Base-by-base conservation (phyloP, 2,329 filamentous ascomycete genomes). In the Cercospora citrullina region DNA sequence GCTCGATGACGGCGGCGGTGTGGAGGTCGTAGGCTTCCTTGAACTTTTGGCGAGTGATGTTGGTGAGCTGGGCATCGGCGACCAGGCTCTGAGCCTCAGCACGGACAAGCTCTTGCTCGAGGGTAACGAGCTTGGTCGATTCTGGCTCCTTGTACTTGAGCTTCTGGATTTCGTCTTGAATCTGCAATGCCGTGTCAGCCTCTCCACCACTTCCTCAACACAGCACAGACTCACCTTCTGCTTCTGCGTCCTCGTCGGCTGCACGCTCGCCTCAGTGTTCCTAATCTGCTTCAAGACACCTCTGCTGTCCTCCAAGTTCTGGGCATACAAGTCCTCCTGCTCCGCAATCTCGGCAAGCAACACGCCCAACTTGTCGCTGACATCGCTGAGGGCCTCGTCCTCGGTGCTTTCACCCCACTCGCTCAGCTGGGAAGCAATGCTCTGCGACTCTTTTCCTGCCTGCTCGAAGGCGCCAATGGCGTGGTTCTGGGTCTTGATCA, bases 81-180 rank as follows among this genome's bases (percentile, higher is more conserved):
- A 99, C 95, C 68, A 99, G 82, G 76, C 93, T 96, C 84, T 98
- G 94, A 3, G 95, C 95, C 84, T 99, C 95, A 26, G 94, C 94
- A 72, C 95, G 87, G 63, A 99, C 94, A 63, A 99, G 89, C 84
- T 98, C 95, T 83, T 99, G 95, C 84, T 99, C 95, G 64, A 98
- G 86, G 23, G 90, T 90, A 39, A 93, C 89, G 65, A 98, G 84
- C 78, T 89, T 91, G 31, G 91, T 85, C 77, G 90, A 96, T 77
- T 91, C 88, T 6, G 94, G 93, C 81, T 98, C 95, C 84, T 95
- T 97, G 80, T 90, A 87, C 85, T 96, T 97, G 74, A 97, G 83
- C 81, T 90, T 92, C 73, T 92, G 89, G 75, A 99, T 97, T 80
- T 99, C 94, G 77, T 98, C 94, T 67, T 90, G 86, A 71, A 98